Conservation (phyloP, 176 grass and related monocot genomes). For the Oryza glaberrima region DNA sequence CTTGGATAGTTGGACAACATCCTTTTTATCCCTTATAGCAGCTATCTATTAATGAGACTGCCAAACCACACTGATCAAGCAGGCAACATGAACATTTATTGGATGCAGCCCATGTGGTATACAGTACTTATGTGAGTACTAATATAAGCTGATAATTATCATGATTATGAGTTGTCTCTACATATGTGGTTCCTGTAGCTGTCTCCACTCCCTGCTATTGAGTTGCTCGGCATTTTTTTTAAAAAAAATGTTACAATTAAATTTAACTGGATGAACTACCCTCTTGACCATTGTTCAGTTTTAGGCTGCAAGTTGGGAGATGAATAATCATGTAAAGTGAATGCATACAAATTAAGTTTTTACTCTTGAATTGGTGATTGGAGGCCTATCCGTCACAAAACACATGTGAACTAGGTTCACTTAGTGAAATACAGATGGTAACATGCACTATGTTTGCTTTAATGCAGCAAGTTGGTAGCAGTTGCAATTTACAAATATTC, state of each 20-base stretch:
- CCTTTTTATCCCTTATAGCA: slow-evolving; percentile 8
- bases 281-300: background rate
- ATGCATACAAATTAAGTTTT: background rate
- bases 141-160: background rate
- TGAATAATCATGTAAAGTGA: background rate
- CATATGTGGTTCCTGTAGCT: background rate
- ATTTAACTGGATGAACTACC: background rate
- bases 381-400: background rate
- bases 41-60: background rate
- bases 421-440: background rate
- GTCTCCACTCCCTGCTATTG: background rate
- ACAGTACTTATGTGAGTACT: background rate
- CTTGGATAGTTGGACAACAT: background rate
- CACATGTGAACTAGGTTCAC: too few species aligned
- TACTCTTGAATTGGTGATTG: background rate
- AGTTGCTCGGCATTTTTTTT: background rate
- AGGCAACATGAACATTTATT: slow-evolving; percentile 11
- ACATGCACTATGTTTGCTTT: background rate
- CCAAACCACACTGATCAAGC: slow-evolving; percentile 16
- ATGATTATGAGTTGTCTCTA: slow-evolving; percentile 18
- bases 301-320: background rate
- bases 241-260: background rate
- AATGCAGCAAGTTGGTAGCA: background rate
- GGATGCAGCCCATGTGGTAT: slow-evolving; percentile 19
- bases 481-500: background rate